A percentile compares a stretch with the other conserved stretches of the same genome.
These are phyloP conservation scores for Trametes meyenii DNA, from an alignment of 768 basidiomycete species.

Conservation along the genomic window DNA sequence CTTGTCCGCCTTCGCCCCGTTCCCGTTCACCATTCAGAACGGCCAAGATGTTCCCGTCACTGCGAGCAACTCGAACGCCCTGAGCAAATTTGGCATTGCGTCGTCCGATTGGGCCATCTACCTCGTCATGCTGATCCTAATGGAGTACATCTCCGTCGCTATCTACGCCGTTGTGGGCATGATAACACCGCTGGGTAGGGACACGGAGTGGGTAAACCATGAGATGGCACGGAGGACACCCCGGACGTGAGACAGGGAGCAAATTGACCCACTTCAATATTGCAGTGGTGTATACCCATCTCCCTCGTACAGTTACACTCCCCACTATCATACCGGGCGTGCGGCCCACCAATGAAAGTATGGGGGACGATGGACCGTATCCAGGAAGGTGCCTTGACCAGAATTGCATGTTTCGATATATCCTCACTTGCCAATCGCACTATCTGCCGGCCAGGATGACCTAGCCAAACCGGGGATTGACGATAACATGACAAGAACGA, in stretches of 20 bases:
- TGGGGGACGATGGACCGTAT: no score
- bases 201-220: background rate
- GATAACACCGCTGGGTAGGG: slow-evolving; percentile 10
- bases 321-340: no score
- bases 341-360: no score
- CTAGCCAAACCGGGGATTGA: background rate
- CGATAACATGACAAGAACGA: background rate
- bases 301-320: no score
- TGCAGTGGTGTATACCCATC: no score
- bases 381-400: no score
- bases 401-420: no score
- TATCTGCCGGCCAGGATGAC: background rate
- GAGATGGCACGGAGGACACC: background rate
- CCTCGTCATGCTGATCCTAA: slow-evolving; percentile 58
- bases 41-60: slow-evolving; percentile 35
- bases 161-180: slow-evolving; percentile 44
- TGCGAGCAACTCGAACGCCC: slow-evolving; percentile 30
- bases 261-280: background rate
- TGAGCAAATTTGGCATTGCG: slow-evolving; percentile 58
- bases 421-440: no score
- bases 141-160: slow-evolving; percentile 56
- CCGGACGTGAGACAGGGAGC: background rate
- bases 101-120: slow-evolving; percentile 62
- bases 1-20: slow-evolving; percentile 59
- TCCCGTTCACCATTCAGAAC: slow-evolving; percentile 18